Evolutionary conservation across 225 moss, liverwort and hornwort genomes (phyloP).

Genomic region (Thuidium tamariscinum): DNA sequence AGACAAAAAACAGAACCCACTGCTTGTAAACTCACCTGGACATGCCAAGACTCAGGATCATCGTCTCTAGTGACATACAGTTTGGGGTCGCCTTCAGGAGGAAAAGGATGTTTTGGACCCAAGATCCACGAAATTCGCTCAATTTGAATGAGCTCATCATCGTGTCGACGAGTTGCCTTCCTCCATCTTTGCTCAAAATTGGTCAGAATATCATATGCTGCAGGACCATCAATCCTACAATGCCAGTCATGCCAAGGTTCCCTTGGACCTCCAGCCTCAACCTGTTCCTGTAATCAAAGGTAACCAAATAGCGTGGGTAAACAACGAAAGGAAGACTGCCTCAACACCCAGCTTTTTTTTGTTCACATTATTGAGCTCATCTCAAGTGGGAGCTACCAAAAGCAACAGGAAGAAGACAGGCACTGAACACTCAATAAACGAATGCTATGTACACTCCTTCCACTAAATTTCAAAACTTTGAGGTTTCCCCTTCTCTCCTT

Average conservation of each 20-base stretch:
- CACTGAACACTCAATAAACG: background rate
- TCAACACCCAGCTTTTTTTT: background rate
- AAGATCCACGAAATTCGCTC: conserved; percentile 73
- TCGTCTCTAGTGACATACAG: conserved; percentile 57
- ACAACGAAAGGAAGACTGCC: background rate
- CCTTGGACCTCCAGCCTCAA: conserved; percentile 71
- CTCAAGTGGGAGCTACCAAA: background rate
- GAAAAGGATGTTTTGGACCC: conserved; percentile 31
- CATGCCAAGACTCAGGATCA: conserved; percentile 62
- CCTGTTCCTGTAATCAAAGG: conserved; percentile 12
- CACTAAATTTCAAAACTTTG: background rate
- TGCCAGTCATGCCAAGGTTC: conserved; percentile 93
- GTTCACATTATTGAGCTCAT: background rate
- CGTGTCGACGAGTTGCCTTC: conserved; percentile 52
- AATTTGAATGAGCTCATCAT: conserved; percentile 60
- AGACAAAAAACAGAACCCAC: background rate
- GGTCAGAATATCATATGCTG: conserved; percentile 72
- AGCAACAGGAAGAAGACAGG: background rate
- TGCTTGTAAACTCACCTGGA: conserved; percentile 34
- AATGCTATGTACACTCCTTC: background rate
- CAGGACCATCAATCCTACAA: conserved; percentile 84
- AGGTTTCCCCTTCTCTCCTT: background rate
- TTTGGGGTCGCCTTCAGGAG: conserved; percentile 49
- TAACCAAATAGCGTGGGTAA: background rate
- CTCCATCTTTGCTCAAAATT: conserved; percentile 90